phyloP scores from a whole-genome alignment of 148 eudicot species.

The Chenopodium album region DNA sequence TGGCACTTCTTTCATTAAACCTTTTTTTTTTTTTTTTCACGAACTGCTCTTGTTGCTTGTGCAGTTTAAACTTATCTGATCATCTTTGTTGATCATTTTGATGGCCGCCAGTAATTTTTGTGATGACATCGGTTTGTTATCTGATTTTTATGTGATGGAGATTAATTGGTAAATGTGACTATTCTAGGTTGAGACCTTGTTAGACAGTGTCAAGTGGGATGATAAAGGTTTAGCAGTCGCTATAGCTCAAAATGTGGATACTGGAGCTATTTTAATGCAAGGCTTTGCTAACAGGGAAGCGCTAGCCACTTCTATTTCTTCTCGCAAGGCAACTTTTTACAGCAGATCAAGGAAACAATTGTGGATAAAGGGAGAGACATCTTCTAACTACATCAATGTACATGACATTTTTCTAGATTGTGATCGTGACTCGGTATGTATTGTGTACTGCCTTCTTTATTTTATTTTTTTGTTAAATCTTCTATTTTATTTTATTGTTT shows the following conservation, averaged over 20 bases:
- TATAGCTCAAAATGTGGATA: constrained; percentile 94
- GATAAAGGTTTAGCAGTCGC: constrained; percentile 99
- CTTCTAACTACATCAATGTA: constrained; percentile 83
- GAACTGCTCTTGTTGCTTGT: neutral
- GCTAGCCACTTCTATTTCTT: constrained; percentile 66
- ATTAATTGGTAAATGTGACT: constrained; percentile 31
- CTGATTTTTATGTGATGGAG: neutral
- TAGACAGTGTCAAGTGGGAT: constrained; percentile 96
- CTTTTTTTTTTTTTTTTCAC: neutral
- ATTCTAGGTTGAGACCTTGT: constrained; percentile 71
- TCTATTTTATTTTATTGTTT: neutral
- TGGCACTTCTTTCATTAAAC: neutral
- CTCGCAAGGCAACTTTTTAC: constrained; percentile 89
- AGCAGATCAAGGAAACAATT: constrained; percentile 82
- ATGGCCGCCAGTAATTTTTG: neutral
- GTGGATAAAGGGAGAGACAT: constrained; percentile 97
- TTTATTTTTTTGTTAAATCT: neutral
- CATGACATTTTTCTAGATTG: constrained; percentile 81
- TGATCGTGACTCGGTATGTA: constrained; percentile 87
- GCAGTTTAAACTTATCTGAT: neutral
- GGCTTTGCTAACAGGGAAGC: constrained; percentile 92
- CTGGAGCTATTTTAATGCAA: constrained; percentile 97
- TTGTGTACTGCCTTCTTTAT: neutral
- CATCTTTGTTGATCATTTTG: neutral
- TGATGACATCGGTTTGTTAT: neutral